Evolutionary conservation across 257 asterid genomes (phyloP).

Genomic region (Jacaranda mimosifolia): DNA sequence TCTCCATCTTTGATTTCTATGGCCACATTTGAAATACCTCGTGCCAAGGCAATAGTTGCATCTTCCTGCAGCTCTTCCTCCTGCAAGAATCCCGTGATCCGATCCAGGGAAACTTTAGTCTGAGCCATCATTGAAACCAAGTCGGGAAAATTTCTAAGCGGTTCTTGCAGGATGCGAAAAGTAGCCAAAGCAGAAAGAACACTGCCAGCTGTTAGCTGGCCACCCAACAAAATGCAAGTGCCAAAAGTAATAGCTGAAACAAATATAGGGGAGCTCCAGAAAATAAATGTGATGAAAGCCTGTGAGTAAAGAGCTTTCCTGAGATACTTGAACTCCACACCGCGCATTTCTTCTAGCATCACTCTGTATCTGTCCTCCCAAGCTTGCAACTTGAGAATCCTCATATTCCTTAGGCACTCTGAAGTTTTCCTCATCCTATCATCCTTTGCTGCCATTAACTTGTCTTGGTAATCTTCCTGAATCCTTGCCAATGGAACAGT

Average conservation of each 20-base stretch:
- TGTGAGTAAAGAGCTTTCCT: conserved; percentile 58
- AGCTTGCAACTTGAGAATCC: conserved; percentile 62
- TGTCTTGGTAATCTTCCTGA: conserved; percentile 61
- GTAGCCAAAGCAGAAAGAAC: conserved; percentile 69
- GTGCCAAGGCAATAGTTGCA: conserved; percentile 49
- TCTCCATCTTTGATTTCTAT: conserved; percentile 57
- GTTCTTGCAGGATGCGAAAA: conserved; percentile 63
- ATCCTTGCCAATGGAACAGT: conserved; percentile 58
- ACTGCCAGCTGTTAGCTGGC: conserved; percentile 62
- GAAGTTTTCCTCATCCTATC: conserved; percentile 61
- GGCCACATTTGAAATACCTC: conserved; percentile 50
- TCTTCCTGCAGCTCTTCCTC: conserved; percentile 60
- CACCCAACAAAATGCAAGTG: conserved; percentile 57
- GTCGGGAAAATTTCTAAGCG: conserved; percentile 62
- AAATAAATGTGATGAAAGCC: conserved; percentile 60
- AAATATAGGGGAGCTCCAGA: conserved; percentile 66
- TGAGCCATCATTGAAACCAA: conserved; percentile 63
- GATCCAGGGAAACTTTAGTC: conserved; percentile 64
- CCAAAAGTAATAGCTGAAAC: conserved; percentile 60
- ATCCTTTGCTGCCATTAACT: conserved; percentile 59
- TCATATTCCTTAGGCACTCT: conserved; percentile 62
- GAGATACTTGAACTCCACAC: conserved; percentile 55
- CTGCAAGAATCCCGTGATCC: conserved; percentile 54
- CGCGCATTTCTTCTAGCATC: conserved; percentile 55
- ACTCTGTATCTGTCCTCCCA: conserved; percentile 61